Evolutionary conservation across 192 early-diverging fungal species (phyloP), one percentile per base, ranked within the genome.

Genomic region (Thamnidium elegans): DNA sequence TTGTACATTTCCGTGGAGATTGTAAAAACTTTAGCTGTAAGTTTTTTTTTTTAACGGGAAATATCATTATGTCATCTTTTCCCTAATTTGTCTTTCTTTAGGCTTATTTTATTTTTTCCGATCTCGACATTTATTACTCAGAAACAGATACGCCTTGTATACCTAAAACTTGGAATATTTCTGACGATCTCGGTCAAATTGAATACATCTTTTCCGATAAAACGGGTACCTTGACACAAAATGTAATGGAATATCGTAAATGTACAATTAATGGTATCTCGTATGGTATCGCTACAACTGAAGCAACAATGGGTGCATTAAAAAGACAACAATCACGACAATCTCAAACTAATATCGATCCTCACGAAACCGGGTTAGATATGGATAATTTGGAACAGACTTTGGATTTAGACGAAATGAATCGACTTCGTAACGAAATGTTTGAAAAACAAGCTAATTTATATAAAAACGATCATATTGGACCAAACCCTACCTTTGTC

Each of bases 131-230:
- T 90, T 97, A 93, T 66, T 85, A 96, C 68, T 84, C 81, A 62
- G 79, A 81, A 14, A 78, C 83, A 6, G 84, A 95, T 65, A 80
- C 85, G 26, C 84, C 91, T 7, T 95, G 93, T 78, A 79, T 88
- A 14, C 90, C 94, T 10, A 84, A 87, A 42, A 84, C 89, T n/a
- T 97, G 94, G 95, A 94, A 89, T 60, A 80, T 94, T 46, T 87
- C 91, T 23, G 93, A 98, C 63, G 94, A 98, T 72, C 75, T 98
- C 9, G 94, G 94, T 8, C 92, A 96, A 71, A 92, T 99, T 34
- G 91, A 96, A 72, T 97, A 97, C 77, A 85, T 97, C 11, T 97
- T 98, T 71, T 91, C 90, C 36, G 96, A 98, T 80, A 98, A 98
- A 62, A 98, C 96, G 1, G 95, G 96, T 6, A 98, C 96, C 2